Base-by-base conservation (phyloP, 495 filamentous ascomycete genomes). In the Penicillium subrubescens region DNA sequence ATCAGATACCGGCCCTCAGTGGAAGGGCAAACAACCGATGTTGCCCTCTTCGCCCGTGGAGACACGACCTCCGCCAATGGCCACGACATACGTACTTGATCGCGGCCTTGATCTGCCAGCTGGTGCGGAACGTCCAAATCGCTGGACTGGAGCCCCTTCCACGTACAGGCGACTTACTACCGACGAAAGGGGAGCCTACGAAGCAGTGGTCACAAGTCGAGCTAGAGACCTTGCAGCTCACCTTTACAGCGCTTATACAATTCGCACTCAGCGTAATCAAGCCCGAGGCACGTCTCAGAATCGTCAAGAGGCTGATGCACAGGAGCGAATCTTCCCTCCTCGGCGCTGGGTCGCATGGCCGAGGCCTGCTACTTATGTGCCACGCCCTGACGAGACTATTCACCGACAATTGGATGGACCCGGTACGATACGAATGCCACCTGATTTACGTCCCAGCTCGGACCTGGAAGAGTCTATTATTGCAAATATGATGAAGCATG, bases 301-400 rank as follows among this genome's bases (percentile, higher is more conserved):
- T 21, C 34, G 21, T 17, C 61, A 74, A 67, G 66, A 74, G 46
- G 57, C 58, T 27, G 67, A 70, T 27, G 54, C 35, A 11, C 48
- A 67, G 37, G 67, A 71, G 1, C 66, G 37, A 50, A 67, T 53
- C 17, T 63, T 43, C 17, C 83, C 86, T 19, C 81, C 79, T 7
- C 84, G 81, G 60, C 23, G 55, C 34, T 96, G 92, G 92, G 89
- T 89, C 3, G 89, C 91, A 1, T 97, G 93, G 93, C 93, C 93
- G 21, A 66, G 93, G 75, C 74, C 74, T 17, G 79, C 82, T 23
- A 71, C 78, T 12, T 75, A 80, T 8, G 90, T 93, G 19, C 89
- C 90, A 4, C 80, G 83, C n/a, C 72, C 77, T 11, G 79, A 79
- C 23, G 84, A 88, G 58, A 33, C 53, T n/a, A 63, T 82, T 53